Evolutionary conservation across 495 filamentous ascomycete species (phyloP).

Genomic region (Daldinia loculata): DNA sequence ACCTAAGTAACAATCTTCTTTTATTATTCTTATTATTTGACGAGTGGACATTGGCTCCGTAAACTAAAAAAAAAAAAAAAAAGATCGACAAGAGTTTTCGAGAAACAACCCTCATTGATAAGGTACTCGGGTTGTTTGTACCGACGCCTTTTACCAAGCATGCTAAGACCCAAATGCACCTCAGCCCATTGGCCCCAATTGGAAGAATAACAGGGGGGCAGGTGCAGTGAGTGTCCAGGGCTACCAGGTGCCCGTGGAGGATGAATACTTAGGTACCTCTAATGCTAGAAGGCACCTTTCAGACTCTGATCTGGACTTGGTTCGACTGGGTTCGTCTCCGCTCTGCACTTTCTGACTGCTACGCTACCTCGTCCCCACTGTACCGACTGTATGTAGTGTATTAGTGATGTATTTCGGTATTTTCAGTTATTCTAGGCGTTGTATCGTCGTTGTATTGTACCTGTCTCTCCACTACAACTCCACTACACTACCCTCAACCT

Average conservation of each 20-base stretch:
- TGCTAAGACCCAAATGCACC: slow-evolving; percentile 13
- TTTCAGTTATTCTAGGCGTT: background rate
- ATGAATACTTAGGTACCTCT: background rate
- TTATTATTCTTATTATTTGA: background rate
- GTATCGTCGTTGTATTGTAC: slow-evolving; percentile 6
- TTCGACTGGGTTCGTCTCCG: slow-evolving; percentile 34
- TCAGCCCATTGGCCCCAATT: slow-evolving; percentile 25
- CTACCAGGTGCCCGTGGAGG: background rate
- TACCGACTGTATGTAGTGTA: slow-evolving; percentile 15
- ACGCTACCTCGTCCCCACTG: slow-evolving; percentile 25
- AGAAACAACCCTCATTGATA: slow-evolving; percentile 13
- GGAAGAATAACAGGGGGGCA: slow-evolving; percentile 14
- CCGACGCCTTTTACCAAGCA: slow-evolving; percentile 1
- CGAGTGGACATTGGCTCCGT: background rate
- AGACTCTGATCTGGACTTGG: slow-evolving; percentile 31
- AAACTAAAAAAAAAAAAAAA: background rate
- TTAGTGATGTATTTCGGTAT: too few relatives aligned
- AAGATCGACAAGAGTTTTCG: slow-evolving; percentile 3
- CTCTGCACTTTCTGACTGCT: slow-evolving; percentile 26
- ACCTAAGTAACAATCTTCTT: slow-evolving; percentile 2
- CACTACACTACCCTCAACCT: slow-evolving; percentile 33
- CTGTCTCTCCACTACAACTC: slow-evolving; percentile 12
- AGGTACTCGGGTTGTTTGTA: slow-evolving; percentile 10
- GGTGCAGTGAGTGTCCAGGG: slow-evolving; percentile 4
- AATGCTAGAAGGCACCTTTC: slow-evolving; percentile 12